Base-by-base conservation (phyloP, 2,329 filamentous ascomycete species). In the Calycina marina region DNA sequence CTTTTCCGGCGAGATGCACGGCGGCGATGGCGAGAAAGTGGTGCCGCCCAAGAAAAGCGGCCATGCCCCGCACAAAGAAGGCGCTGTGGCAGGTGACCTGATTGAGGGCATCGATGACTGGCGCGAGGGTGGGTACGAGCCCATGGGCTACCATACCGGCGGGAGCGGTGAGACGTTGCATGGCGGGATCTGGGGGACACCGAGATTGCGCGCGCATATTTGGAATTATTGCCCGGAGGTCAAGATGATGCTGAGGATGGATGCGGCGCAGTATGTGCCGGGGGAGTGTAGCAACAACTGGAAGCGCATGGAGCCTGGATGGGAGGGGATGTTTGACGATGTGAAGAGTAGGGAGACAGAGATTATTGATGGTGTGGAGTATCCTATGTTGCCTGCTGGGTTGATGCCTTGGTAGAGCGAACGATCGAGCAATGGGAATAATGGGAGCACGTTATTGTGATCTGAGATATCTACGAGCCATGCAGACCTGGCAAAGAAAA, bases 221-320 rank as follows among this genome's bases (percentile, higher is more conserved):
- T 70, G 63, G 61, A 55, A 61, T 16, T 71, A 71, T 48, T 71
- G 67, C 38, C 68, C 68, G 1, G 68, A 72, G 47, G 57, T 72
- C 17, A 71, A 70, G 55, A 65, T 71, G 58, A 67, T 60, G 28
- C 48, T 72, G 16, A 52, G 54, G 30, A 71, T 72, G 67, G 65
- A 70, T 40, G 60, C 59, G 5, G 63, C 61, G 26, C 54, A 59
- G 38, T 67, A 57, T 38, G 58, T 69, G 4, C 64, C 63, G 1
- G 65, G 65, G 5, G 43, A 56, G 5, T 69, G 64, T 40, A 49
- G 57, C 20, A 44, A 50, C 4, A 49, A 51, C 22, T 68, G 63
- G 64, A 66, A 65, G 54, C 50, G 61, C 27, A 27, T 22, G 29
- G 43, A 44, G 31, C 36, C 39, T 5, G 45, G 43, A 17, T 43